Conservation (phyloP, 1,284 basidiomycete genomes). For the Ustilago shanxiensis region DNA sequence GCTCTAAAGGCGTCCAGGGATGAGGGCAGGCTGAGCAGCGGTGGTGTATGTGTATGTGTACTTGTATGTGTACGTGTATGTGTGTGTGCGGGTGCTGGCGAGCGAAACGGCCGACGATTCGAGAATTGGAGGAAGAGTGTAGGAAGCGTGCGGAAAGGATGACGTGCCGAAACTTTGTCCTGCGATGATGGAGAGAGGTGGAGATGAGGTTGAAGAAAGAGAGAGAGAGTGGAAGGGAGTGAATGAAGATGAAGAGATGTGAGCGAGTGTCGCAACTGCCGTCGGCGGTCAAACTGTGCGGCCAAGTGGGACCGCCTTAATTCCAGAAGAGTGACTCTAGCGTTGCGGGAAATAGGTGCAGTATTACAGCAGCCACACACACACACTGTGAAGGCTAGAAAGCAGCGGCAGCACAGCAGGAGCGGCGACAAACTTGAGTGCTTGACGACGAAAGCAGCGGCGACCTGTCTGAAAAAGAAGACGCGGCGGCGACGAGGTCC, state of each 20-base stretch:
- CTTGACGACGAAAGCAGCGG: background rate
- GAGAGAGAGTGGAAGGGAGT: background rate
- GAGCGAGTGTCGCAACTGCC: slow-evolving; percentile 1
- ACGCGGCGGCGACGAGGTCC: background rate
- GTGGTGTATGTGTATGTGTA: too few species aligned
- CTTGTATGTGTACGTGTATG: too few species aligned
- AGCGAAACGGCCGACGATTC: background rate
- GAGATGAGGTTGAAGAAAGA: too few species aligned
- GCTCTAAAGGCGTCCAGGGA: background rate
- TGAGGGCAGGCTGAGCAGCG: too few species aligned
- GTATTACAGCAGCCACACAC: background rate
- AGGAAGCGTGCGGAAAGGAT: slow-evolving; percentile 32
- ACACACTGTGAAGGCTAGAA: too few species aligned
- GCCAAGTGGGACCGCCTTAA: background rate
- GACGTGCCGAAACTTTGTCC: background rate
- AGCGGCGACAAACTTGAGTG: slow-evolving; percentile 4
- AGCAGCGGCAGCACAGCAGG: background rate
- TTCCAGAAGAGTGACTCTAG: background rate
- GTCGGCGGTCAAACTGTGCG: background rate
- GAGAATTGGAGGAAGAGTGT: slow-evolving; percentile 28
- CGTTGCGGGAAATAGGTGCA: background rate
- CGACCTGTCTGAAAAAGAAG: slow-evolving; percentile 2
- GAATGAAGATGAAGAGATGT: background rate
- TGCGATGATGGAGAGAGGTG: slow-evolving; percentile 18
- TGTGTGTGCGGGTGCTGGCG: too few species aligned